Evolutionary conservation across 805 yeast genomes (phyloP), one percentile per base, ranked within the genome.

Genomic region (Kluyveromyces dobzhanskii): DNA sequence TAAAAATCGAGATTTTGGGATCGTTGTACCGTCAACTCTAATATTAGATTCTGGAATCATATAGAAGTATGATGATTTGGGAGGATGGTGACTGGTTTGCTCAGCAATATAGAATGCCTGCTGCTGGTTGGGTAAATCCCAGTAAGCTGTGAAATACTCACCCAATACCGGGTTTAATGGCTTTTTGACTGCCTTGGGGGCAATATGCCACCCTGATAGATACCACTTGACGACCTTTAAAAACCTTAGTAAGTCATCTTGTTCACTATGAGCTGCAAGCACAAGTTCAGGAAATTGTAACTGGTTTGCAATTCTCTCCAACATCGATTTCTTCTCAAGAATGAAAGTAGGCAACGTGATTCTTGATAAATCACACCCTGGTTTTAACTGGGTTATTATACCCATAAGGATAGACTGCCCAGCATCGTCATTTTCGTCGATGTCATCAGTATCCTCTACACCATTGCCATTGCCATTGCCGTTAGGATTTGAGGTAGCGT

Each of bases 21-120:
- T 70, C 14, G 87, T 77, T 11, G 82, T 72, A 23, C 98, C 98
- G 54, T 92, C 98, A 17, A 81, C 86, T 45, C 92, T 75, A 42
- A 92, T 84, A 48, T 76, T 75, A 42, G 75, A 73, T 41, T 77
- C 82, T 0, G 98, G 98, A 27, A 85, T 73, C 62, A 80, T 68
- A 58, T 85, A 92, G 56, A 87, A 92, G 61, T 90, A 92, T 0
- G 95, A 80, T 0, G 96, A 85, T 57, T 92, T 83, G 11, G 98
- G 98, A n/a, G 98, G 97, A 58, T 92, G 98, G 55, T 92, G 98
- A 24, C 95, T 84, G 0, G 97, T 88, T 61, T 92, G 98, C 60
- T 92, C 98, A 1, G 97, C 71, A 16, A 90, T 62, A 59, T 90
- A 92, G 57, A 74, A 90, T 0, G 96, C 95, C 37, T 72, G 72